Base-by-base conservation (phyloP, 1,284 basidiomycete species). In the Flammula alnicola region DNA sequence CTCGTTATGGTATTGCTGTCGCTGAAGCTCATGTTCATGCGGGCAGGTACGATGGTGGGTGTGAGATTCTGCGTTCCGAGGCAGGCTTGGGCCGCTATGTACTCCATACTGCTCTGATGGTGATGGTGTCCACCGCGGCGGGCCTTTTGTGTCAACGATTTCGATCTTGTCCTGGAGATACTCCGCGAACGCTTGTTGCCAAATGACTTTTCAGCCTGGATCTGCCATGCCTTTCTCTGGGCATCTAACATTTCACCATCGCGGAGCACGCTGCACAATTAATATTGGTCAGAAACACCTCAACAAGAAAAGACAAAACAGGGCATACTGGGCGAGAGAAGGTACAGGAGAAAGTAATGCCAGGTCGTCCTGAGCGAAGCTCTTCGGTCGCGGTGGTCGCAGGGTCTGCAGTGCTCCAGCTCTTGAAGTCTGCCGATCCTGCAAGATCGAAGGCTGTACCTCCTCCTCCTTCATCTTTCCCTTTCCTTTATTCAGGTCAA, bases 201-300 rank as follows among this genome's bases (percentile, higher is more conserved):
- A 53, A 88, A 78, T 1, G 87, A 88, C 26, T 69, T 71, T 0
- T 72, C 69, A 1, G 88, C 88, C 55, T 84, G 76, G 5, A 66
- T 61, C 59, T 84, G 80, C 88, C 88, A 91, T 51, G 74, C 69
- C 43, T 77, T 74, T 17, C 88, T 81, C 54, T 90, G 80, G 47
- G 72, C 71, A 17, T 82, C 76, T 10, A 90, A 74, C 44, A 72
- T 70, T 47, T 79, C 71, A 10, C 81, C 79, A 54, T 88, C 83
- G 53, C 79, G 78, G 5, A 91, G 68, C 17, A 89, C 86, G 58
- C 88, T 90, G 46, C 12, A 25, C 44, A 32, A 20, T 26, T 38
- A 43, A 49, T 33, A 49, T 33, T n/a, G 39, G 19, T 46, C 17
- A 40, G 33, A 33, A 16, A 40, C 10, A 42, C 14, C 10, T 12